A percentile compares a stretch with the other conserved stretches of the same genome.
Evolutionary conservation across 78 protist genomes (phyloP).

Genomic region (slime mould (Dictyostelium discoideum)): DNA sequence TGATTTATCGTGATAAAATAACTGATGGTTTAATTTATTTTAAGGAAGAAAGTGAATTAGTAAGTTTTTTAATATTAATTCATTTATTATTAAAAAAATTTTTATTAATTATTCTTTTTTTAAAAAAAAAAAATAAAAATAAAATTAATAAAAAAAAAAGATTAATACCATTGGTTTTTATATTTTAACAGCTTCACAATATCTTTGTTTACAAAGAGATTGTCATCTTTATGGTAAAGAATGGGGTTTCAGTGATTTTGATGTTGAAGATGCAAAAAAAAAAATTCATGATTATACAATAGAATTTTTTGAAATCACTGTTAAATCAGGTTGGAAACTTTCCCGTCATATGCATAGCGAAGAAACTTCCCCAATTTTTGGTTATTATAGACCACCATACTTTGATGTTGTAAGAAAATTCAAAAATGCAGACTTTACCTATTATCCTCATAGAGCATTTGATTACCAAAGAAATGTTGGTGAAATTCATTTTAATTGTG

Average conservation of each 20-base stretch:
- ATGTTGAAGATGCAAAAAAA: neutral
- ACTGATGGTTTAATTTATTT: slow-evolving; percentile 3
- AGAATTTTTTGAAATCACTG: neutral
- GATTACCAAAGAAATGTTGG: neutral
- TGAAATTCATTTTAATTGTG: neutral
- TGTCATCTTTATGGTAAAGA: neutral
- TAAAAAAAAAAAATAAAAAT: too few species aligned
- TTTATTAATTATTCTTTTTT: too few species aligned
- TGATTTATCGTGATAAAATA: neutral
- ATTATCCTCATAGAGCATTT: neutral
- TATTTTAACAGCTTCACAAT: neutral
- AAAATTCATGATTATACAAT: neutral
- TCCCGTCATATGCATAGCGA: neutral
- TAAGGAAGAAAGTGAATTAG: neutral
- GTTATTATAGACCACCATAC: neutral
- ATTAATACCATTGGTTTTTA: neutral
- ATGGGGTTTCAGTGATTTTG: neutral
- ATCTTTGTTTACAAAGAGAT: neutral
- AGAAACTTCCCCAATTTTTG: neutral
- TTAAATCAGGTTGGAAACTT: neutral
- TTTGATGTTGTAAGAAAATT: neutral
- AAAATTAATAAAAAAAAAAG: neutral
- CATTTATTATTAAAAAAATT: too few species aligned
- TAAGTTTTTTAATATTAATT: too few species aligned
- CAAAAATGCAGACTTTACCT: neutral